Evolutionary conservation across 306 rosid genomes (phyloP).

Genomic region (Pterocarpus macrocarpus): DNA sequence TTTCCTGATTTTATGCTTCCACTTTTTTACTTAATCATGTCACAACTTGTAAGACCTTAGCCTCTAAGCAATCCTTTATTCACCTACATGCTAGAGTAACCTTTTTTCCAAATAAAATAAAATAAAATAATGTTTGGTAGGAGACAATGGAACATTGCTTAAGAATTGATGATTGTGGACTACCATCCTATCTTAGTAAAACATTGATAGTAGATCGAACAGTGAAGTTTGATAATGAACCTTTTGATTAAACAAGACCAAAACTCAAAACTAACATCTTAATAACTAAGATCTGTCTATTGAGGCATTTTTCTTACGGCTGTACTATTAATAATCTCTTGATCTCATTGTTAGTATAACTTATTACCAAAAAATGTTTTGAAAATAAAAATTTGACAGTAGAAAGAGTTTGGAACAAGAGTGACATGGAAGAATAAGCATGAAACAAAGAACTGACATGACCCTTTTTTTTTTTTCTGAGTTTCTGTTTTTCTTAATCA

Average conservation of each 20-base stretch:
- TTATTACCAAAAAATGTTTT: not conserved
- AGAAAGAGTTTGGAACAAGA: not conserved
- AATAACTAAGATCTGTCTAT: not conserved
- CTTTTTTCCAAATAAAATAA: no score
- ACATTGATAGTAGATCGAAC: not conserved
- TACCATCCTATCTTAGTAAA: not conserved
- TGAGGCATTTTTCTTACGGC: not conserved
- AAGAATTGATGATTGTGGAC: not conserved
- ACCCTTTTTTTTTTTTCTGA: not conserved
- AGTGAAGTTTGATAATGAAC: not conserved
- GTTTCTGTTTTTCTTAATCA: slow-evolving; percentile 21
- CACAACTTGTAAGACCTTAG: slow-evolving; percentile 34
- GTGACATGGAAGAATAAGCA: not conserved
- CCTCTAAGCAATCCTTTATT: slow-evolving; percentile 34
- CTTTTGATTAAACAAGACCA: not conserved
- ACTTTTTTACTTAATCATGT: slow-evolving; percentile 26
- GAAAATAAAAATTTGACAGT: not conserved
- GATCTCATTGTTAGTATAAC: not conserved
- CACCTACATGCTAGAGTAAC: slow-evolving; percentile 4
- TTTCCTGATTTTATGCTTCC: slow-evolving; percentile 40
- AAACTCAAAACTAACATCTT: not conserved
- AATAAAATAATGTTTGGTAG: not conserved
- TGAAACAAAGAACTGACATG: slow-evolving; percentile 11
- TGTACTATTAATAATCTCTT: not conserved
- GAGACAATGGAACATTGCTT: not conserved